A percentile compares a stretch with the other conserved stretches of the same genome.
Evolutionary conservation across 768 basidiomycete species (phyloP).

Genomic region (Hirschioporus abietinus): DNA sequence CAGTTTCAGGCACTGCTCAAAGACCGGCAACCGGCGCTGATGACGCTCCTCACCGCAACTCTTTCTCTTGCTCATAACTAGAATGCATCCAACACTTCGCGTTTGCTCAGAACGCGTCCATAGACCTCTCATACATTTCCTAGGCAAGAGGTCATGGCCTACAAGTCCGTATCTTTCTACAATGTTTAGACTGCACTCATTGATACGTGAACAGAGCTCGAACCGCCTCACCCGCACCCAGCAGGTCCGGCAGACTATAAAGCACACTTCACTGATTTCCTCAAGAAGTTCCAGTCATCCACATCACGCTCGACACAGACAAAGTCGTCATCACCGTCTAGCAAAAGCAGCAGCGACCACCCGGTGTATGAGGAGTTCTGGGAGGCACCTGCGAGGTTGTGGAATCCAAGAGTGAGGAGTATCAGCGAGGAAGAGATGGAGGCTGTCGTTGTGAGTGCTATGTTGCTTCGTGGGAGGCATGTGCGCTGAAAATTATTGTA

Average conservation of each 20-base stretch:
- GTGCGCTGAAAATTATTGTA: neutral
- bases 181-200: neutral
- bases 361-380: constrained; percentile 47
- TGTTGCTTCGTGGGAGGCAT: neutral
- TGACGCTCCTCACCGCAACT: neutral
- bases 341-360: constrained; percentile 7
- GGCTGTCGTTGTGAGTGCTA: constrained; percentile 51
- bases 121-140: constrained; percentile 57
- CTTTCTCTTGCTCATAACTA: neutral
- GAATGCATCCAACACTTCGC: constrained; percentile 31
- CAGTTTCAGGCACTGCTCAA: neutral
- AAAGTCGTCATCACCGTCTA: constrained; percentile 15
- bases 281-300: constrained; percentile 30
- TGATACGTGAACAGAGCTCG: constrained; percentile 21
- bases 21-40: too few species aligned
- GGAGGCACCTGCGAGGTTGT: constrained; percentile 60
- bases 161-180: constrained; percentile 28
- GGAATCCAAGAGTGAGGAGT: constrained; percentile 43
- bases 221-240: constrained; percentile 53
- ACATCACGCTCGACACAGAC: constrained; percentile 2
- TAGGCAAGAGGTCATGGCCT: constrained; percentile 54
- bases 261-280: constrained; percentile 41
- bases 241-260: constrained; percentile 60
- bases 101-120: constrained; percentile 38
- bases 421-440: constrained; percentile 59